Base-by-base conservation (phyloP, 2,329 filamentous ascomycete species). In the Orbilia quercus region DNA sequence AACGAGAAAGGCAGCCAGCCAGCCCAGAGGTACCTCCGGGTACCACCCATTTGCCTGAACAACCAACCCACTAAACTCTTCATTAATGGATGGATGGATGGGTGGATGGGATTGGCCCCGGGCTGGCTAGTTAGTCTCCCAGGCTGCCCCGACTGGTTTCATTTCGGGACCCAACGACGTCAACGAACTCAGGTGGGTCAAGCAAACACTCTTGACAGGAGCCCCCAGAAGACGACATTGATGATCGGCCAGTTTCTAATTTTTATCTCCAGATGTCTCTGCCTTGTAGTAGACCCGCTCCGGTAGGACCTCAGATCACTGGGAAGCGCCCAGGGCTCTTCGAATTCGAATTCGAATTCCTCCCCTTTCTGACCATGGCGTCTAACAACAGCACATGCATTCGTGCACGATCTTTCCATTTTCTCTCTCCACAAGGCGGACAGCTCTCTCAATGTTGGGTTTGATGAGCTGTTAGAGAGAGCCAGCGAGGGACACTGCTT, bases 151-250 rank as follows among this genome's bases (percentile, higher is more conserved):
- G 64, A 62, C 55, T 54, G 59, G 67, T 72, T 62, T 72, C 67
- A 72, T 51, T 64, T 71, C 66, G 66, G 66, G 58, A 59, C 60
- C 40, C 67, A 72, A 72, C 67, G 67, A 72, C 67, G 67, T 72
- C 67, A 72, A 72, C 51, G 44, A 53, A 47, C 36, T 42, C 38
- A 28, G 18, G 66, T 71, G 66, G 67, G 67, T 72, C 67, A 51
- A 48, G 40, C 36, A 51, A 58, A 72, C 67, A 58, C 36, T 44
- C 34, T 59, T 72, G 67, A 64, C 59, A 72, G 67, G 67, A 72
- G 53, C 58, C 67, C 58, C 59, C 60, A 34, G 53, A 67, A 28
- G 53, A 67, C 57, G 63, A 67, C 63, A 31, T 63, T 23, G 65
- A n/a, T n/a, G n/a, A 70, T 65, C 58, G 28, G 57, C 59, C 42